A percentile compares a stretch with the other conserved stretches of the same genome.
These are phyloP conservation scores for Stephania japonica DNA, from an alignment of 164 flowering plant genomes.

Conservation along the genomic window DNA sequence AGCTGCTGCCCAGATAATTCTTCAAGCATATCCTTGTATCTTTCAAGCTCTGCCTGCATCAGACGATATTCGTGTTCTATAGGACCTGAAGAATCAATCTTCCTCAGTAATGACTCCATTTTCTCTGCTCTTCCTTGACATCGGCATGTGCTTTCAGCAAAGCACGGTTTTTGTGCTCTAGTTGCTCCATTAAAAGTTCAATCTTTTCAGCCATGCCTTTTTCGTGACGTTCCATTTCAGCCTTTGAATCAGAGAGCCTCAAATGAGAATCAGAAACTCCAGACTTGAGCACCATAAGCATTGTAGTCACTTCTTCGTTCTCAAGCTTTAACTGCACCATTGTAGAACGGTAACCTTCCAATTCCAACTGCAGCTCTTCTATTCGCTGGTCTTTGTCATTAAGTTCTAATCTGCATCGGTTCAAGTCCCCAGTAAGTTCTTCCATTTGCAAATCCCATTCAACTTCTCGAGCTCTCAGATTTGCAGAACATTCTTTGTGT, in stretches of 20 bases:
- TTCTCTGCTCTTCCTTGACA: neutral
- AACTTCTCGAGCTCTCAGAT: slow-evolving; percentile 42
- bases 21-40: neutral
- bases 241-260: slow-evolving; percentile 7
- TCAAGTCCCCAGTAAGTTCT: slow-evolving; percentile 30
- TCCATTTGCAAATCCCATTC: slow-evolving; percentile 38
- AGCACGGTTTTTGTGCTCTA: slow-evolving; percentile 22
- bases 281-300: slow-evolving; percentile 27
- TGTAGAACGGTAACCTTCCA: slow-evolving; percentile 26
- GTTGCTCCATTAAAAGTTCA: slow-evolving; percentile 15
- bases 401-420: slow-evolving; percentile 18
- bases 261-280: slow-evolving; percentile 25
- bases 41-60: neutral
- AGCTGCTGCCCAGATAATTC: too few species aligned
- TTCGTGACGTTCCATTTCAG: slow-evolving; percentile 10
- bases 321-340: slow-evolving; percentile 21
- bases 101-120: neutral
- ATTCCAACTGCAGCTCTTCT: slow-evolving; percentile 30
- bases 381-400: slow-evolving; percentile 23
- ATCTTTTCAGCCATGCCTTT: slow-evolving; percentile 17
- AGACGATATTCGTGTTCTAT: neutral
- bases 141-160: slow-evolving; percentile 18
- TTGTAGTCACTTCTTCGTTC: slow-evolving; percentile 29
- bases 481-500: slow-evolving; percentile 40
- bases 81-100: neutral